These are phyloP conservation scores for Colletotrichum sansevieriae DNA, from an alignment of 2,329 filamentous ascomycete genomes.

Conservation along the genomic window DNA sequence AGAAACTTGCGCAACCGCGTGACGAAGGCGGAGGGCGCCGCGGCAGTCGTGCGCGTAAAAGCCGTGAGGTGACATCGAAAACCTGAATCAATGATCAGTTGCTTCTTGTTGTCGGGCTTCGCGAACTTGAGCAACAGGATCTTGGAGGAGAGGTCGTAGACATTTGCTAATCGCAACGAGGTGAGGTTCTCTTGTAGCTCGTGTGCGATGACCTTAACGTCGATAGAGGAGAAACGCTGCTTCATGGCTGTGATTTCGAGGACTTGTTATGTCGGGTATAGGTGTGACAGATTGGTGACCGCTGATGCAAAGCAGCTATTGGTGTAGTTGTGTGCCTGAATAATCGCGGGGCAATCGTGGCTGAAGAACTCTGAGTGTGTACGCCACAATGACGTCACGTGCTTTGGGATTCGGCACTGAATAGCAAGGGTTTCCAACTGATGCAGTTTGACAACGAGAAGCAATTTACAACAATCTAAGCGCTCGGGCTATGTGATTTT, in stretches of 20 bases:
- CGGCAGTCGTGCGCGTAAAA: conserved; percentile 88
- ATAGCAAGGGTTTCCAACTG: too few relatives aligned
- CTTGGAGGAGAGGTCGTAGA: conserved; percentile 95
- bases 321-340: conserved; percentile 20
- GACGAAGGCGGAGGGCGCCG: conserved; percentile 88
- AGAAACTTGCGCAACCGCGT: conserved; percentile 87
- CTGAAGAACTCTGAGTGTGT: conserved; percentile 21
- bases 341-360: conserved; percentile 42
- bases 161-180: conserved; percentile 86
- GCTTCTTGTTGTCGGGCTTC: conserved; percentile 88
- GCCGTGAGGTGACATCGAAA: conserved; percentile 96
- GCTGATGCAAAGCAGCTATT: conserved; percentile 18
- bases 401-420: neutral
- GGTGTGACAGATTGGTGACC: conserved; percentile 6
- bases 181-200: conserved; percentile 86
- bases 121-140: conserved; percentile 97
- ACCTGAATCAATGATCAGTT: conserved; percentile 92
- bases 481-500: too few relatives aligned
- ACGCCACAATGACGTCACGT: conserved; percentile 41
- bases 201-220: conserved; percentile 90
- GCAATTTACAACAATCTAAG: too few relatives aligned
- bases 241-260: conserved; percentile 69
- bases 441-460: too few relatives aligned
- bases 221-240: conserved; percentile 83
- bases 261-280: neutral